Base-by-base conservation (phyloP, 768 basidiomycete species). In the Kwoniella dendrophila region DNA sequence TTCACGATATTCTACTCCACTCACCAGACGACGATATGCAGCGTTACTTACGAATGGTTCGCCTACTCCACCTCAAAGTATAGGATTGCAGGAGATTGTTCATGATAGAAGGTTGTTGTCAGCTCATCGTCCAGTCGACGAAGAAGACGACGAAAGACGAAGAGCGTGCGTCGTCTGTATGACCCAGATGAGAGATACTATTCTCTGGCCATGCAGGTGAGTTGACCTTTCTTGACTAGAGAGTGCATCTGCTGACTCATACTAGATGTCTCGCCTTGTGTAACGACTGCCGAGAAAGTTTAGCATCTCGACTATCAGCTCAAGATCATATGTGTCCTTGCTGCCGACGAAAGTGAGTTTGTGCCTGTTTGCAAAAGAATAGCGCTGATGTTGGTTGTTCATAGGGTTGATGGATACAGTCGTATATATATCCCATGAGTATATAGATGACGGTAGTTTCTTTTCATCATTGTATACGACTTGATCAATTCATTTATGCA, bases 261-360 rank as follows among this genome's bases (percentile, higher is more conserved):
- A 32, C 6, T 30, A 65, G 69, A 47, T 75, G 74, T 60, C 55
- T 75, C 43, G 74, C 74, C 6, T 29, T 75, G 24, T 75, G 74
- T 62, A 71, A 75, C 48, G 74, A 75, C 14, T 75, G 74, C 50
- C 48, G 74, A 54, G 71, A 73, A 54, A 73, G 62, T 65, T 47
- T 75, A 16, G 71, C 74, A n/a, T 50, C 71, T 34, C 59, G 74
- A 51, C 49, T 75, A n/a, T 44, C 72, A 14, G 68, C 72, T 14
- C 63, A 68, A 45, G 71, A 75, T 40, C 74, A 75, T 60, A 66
- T 75, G 66, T 75, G 74, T 54, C 74, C 74, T 47, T 75, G 70
- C 47, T 66, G 66, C 59, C 59, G 64, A 40, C 30, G 62, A 44
- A 71, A 71, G 72, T 74, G 57, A 64, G 64, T 62, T 18, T 11